phyloP scores from a whole-genome alignment of 163 green algal species.

The Chlorella variabilis region DNA sequence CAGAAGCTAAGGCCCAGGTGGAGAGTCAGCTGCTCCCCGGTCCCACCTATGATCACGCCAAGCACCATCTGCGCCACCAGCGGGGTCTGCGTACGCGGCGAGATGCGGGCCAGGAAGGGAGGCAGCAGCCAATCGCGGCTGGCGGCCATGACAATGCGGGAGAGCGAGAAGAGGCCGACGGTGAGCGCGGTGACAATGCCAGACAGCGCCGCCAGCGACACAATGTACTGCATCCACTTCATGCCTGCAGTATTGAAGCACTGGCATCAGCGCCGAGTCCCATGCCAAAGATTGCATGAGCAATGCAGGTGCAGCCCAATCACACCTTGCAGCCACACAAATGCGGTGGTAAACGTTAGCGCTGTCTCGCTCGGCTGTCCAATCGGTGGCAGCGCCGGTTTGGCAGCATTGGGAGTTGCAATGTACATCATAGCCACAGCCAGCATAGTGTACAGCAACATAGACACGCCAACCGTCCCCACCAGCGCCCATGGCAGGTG shows the following conservation, averaged over 20 bases:
- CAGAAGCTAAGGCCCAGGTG: no score
- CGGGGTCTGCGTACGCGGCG: conserved; percentile 45
- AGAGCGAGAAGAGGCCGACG: conserved; percentile 25
- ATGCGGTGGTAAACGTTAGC: background rate
- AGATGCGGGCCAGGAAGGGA: conserved; percentile 40
- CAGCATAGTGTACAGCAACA: conserved; percentile 30
- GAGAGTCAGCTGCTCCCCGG: background rate
- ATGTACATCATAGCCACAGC: conserved; percentile 21
- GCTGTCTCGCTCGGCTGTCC: background rate
- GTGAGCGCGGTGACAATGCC: conserved; percentile 38
- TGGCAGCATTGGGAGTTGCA: background rate
- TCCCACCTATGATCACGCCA: conserved; percentile 37
- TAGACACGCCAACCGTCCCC: background rate
- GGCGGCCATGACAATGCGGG: conserved; percentile 44
- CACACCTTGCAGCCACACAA: background rate
- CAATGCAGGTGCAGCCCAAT: background rate
- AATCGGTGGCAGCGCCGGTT: background rate
- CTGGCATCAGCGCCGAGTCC: no score
- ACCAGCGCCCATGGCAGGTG: conserved; percentile 36
- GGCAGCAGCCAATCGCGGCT: conserved; percentile 48
- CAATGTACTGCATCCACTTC: conserved; percentile 37
- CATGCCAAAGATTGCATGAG: background rate
- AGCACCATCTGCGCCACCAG: conserved; percentile 42
- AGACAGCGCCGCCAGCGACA: conserved; percentile 41
- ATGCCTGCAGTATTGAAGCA: background rate